These are phyloP conservation scores for Aureobasidium sp. DNA, from an alignment of 2,329 filamentous ascomycete genomes.

Conservation along the genomic window DNA sequence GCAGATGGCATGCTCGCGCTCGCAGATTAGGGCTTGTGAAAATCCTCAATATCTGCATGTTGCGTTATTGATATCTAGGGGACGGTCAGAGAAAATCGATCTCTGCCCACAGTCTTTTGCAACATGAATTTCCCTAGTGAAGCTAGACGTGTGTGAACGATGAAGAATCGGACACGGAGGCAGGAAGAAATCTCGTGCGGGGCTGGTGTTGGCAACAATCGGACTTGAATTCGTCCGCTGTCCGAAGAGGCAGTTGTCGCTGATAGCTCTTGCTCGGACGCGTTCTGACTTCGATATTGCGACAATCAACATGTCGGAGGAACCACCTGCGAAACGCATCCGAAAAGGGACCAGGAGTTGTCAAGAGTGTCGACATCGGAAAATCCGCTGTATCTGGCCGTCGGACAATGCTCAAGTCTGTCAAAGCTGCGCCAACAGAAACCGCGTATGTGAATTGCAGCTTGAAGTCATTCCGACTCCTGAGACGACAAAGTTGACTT, in stretches of 20 bases:
- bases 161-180: neutral
- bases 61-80: too few relatives aligned
- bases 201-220: neutral
- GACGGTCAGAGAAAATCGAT: neutral
- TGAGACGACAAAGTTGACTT: constrained; percentile 14
- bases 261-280: neutral
- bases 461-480: constrained; percentile 12
- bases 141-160: neutral
- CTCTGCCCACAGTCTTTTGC: too few relatives aligned
- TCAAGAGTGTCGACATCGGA: constrained; percentile 24
- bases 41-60: too few relatives aligned
- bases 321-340: constrained; percentile 16
- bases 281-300: neutral
- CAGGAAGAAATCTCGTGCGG: neutral
- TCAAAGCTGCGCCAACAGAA: constrained; percentile 16
- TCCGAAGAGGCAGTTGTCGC: neutral
- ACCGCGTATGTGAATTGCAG: constrained; percentile 17
- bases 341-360: constrained; percentile 25
- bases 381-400: constrained; percentile 23
- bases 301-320: neutral
- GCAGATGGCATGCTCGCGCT: neutral
- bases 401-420: constrained; percentile 18
- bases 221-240: neutral
- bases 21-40: neutral
- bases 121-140: rapidly evolving